Percentiles rank a stretch among this genome's conserved stretches.
These are phyloP conservation scores for Cadophora sp. DNA, from an alignment of 2,329 filamentous ascomycete genomes.

Conservation along the genomic window DNA sequence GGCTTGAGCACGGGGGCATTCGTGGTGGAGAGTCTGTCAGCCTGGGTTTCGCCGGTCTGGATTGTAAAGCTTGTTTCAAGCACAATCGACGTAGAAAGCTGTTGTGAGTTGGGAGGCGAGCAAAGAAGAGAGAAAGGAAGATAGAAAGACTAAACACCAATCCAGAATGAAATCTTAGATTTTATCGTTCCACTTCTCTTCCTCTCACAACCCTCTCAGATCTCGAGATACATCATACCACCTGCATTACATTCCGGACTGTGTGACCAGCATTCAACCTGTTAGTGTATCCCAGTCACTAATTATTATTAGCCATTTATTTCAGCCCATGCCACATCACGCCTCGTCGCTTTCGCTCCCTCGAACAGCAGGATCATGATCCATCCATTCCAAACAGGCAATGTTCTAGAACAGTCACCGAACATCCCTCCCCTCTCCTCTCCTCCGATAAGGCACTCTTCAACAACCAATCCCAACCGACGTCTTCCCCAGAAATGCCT, in stretches of 20 bases:
- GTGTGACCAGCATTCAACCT: not conserved
- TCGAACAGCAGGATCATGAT: not conserved
- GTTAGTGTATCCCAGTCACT: not conserved
- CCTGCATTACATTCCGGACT: too few relatives aligned
- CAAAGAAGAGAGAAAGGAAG: too few relatives aligned
- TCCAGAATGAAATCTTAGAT: too few relatives aligned
- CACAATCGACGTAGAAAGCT: not conserved
- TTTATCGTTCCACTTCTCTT: not conserved
- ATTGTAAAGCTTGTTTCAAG: constrained; percentile 17
- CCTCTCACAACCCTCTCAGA: not conserved
- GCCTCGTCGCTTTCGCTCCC: not conserved
- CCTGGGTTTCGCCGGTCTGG: not conserved
- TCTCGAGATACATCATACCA: not conserved
- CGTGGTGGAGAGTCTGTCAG: not conserved
- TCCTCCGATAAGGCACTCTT: not conserved
- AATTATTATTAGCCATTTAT: not conserved
- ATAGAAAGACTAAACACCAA: too few relatives aligned
- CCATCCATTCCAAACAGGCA: constrained; percentile 2
- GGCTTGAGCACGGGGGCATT: not conserved
- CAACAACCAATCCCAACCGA: not conserved
- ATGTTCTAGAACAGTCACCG: constrained; percentile 19
- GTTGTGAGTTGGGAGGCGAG: not conserved
- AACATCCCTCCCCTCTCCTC: not conserved
- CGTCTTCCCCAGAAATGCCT: not conserved
- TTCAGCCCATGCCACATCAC: constrained; percentile 2